Base-by-base conservation (phyloP, 192 early-diverging fungal genomes). In the Allomyces javanicus region DNA sequence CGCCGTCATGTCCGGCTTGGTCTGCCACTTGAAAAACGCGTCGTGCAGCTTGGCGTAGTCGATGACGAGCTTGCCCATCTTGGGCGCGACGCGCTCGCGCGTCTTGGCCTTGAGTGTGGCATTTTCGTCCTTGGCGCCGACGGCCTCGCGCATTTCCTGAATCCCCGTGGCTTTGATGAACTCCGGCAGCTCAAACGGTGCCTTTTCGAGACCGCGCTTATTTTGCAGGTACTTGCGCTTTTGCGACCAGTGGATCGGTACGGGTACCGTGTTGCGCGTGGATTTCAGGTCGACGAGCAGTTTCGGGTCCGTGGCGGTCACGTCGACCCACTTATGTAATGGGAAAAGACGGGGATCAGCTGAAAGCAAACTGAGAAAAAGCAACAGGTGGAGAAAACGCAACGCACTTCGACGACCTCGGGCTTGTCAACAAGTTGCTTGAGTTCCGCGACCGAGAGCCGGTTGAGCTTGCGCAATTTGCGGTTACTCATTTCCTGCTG, bases 91-190 rank as follows among this genome's bases (percentile, higher is more conserved):
- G 22, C 89, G 74, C 68, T 95, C 93, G 33, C 92, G 81, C 11
- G 86, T 91, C 71, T 89, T 93, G 19, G 81, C 75, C 73, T 94
- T 94, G 11, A 91, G 75, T 44, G 81, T 85, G 44, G 79, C 72
- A 0, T 83, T 86, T 45, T 92, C 93, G 67, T 90, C 89, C 70
- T 92, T 94, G 62, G 91, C 91, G 70, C 85, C 86, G 40, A 87
- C 87, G 0, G 90, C 83, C 26, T 89, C 85, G 40, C 96, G 83
- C 78, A 99, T 87, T 73, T 97, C 89, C 90, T 92, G 91, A 68
- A 99, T 97, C 21, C 96, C 96, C 2, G 96, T 99, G 9, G 86
- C 89, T 74, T 92, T 90, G 72, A 99, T 96, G 73, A 94, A 99
- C 43, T 96, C 94, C 78, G 93, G 93, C 58, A 99, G 69, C 43